phyloP scores from a whole-genome alignment of 2,329 filamentous ascomycete species.

The Trichoderma sp. region DNA sequence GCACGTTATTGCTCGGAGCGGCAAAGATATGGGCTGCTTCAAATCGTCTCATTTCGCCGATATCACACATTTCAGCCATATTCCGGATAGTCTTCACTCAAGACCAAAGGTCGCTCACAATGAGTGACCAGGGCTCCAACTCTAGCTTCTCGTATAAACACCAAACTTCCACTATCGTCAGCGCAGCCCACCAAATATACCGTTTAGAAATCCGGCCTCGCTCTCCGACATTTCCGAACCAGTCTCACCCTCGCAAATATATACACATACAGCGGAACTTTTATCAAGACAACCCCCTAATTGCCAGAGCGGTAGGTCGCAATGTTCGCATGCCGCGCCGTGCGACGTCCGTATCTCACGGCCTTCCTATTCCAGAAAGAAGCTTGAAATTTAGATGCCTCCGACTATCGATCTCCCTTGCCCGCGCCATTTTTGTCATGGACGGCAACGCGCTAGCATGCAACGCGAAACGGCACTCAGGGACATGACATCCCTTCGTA shows the following conservation, averaged over 20 bases:
- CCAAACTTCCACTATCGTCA: background rate
- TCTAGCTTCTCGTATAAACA: background rate
- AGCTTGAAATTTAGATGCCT: conserved; percentile 1
- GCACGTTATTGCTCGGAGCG: background rate
- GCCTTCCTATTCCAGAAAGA: conserved; percentile 14
- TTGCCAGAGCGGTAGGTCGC: background rate
- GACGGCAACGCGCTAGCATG: background rate
- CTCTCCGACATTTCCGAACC: background rate
- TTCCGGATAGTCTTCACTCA: background rate
- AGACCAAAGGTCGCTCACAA: background rate
- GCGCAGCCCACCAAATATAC: background rate
- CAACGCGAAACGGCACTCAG: background rate
- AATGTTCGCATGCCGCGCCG: background rate
- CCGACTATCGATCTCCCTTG: background rate
- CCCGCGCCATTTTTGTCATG: background rate
- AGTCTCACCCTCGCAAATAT: background rate
- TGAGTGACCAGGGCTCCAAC: background rate
- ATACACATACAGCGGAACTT: background rate
- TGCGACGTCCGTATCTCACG: background rate
- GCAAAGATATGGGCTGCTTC: background rate
- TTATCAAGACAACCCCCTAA: background rate
- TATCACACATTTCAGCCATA: background rate
- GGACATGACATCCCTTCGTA: background rate
- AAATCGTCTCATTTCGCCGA: background rate
- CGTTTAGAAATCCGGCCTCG: background rate